A percentile compares a stretch with the other conserved stretches of the same genome.
phyloP scores from a whole-genome alignment of 75 land plant species.

The Ceratopteris richardii region DNA sequence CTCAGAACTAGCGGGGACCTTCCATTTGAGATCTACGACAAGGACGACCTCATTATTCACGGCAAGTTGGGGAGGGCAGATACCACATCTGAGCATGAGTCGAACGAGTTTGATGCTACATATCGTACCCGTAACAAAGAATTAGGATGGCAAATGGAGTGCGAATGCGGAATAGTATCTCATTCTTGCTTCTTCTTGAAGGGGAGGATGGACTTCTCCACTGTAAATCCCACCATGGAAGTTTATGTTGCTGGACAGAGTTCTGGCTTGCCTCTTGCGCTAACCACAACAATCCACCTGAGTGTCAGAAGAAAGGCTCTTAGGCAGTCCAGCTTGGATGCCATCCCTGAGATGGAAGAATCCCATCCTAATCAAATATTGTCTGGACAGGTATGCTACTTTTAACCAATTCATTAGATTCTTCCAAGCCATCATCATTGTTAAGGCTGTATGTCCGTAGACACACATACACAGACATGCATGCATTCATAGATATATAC shows the following conservation, averaged over 20 bases:
- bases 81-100: background rate
- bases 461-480: too few species aligned
- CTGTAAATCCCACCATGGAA: slow-evolving; percentile 40
- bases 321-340: slow-evolving; percentile 34
- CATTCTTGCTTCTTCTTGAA: slow-evolving; percentile 25
- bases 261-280: slow-evolving; percentile 38
- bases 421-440: background rate
- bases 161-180: slow-evolving; percentile 21
- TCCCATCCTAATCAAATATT: slow-evolving; percentile 9
- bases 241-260: slow-evolving; percentile 54
- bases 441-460: too few species aligned
- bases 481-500: too few species aligned
- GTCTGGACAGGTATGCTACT: slow-evolving; percentile 35
- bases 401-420: background rate
- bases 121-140: background rate
- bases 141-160: slow-evolving; percentile 47
- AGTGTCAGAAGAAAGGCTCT: slow-evolving; percentile 29
- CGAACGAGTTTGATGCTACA: too few species aligned
- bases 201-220: slow-evolving; percentile 26
- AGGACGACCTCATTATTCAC: slow-evolving; percentile 46
- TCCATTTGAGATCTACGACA: slow-evolving; percentile 57
- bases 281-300: slow-evolving; percentile 46
- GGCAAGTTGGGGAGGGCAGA: slow-evolving; percentile 45
- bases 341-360: slow-evolving; percentile 57
- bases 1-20: slow-evolving; percentile 52